Evolutionary conservation across 164 flowering plant genomes (phyloP).

Genomic region (Nelumbo lutea): DNA sequence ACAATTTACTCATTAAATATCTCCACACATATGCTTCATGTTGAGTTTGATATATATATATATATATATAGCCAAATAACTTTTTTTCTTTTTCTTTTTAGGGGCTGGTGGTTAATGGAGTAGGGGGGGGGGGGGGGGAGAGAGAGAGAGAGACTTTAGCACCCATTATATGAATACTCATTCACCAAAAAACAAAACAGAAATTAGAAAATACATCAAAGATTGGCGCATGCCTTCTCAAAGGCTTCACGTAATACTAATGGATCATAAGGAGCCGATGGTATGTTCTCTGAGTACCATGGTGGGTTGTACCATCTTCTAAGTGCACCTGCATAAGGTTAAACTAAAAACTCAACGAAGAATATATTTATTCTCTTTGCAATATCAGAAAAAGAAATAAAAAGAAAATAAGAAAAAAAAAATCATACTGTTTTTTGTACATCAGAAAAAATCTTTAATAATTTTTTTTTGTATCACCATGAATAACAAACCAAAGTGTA

Average conservation of each 20-base stretch:
- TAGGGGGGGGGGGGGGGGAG: no score
- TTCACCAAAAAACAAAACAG: background rate
- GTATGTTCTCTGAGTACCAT: slow-evolving; percentile 69
- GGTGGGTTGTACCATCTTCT: slow-evolving; percentile 94
- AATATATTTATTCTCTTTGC: no score
- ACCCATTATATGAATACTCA: background rate
- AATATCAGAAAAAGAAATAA: background rate
- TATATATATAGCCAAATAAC: no score
- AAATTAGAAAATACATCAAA: slow-evolving; percentile 6
- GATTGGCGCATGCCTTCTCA: slow-evolving; percentile 61
- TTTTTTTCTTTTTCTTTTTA: no score
- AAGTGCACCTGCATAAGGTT: slow-evolving; percentile 50
- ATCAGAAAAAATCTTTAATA: no score
- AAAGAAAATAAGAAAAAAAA: background rate
- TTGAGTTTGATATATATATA: no score
- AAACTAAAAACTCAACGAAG: background rate
- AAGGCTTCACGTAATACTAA: slow-evolving; percentile 58
- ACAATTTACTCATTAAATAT: no score
- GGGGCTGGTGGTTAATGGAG: no score
- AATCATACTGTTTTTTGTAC: no score
- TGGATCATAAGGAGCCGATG: slow-evolving; percentile 80
- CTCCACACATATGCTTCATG: no score
- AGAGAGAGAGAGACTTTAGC: background rate
- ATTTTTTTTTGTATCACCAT: no score
- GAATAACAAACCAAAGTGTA: no score